Conservation (phyloP, 306 rosid genomes). For the Pyrus bretschneideri region DNA sequence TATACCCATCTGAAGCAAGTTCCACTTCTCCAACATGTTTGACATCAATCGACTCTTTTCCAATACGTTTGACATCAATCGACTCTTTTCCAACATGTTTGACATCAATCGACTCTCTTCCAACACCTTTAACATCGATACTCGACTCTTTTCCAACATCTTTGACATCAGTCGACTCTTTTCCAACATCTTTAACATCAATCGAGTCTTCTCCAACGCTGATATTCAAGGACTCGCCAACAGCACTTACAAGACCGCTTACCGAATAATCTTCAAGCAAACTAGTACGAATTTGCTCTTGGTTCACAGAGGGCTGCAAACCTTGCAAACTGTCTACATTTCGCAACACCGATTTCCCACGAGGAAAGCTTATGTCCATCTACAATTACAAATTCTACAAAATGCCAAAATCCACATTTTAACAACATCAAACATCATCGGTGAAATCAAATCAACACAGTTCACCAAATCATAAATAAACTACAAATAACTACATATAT, state of each 20-base stretch:
- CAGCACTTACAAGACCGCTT: conserved; percentile 32
- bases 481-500: not conserved
- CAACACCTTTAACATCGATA: not conserved
- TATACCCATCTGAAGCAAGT: conserved; percentile 12
- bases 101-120: no score
- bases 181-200: not conserved
- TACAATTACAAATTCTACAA: conserved; percentile 35
- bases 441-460: not conserved
- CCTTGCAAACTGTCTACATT: conserved; percentile 18
- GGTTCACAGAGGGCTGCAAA: conserved; percentile 25
- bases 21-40: conserved; percentile 6
- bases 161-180: not conserved
- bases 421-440: not conserved
- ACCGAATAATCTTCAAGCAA: conserved; percentile 16
- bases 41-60: not conserved
- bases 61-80: not conserved
- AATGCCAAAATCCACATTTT: not conserved
- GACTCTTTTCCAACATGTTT: not conserved
- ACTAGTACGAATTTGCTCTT: conserved; percentile 11
- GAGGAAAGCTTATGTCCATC: conserved; percentile 46
- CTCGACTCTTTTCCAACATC: not conserved
- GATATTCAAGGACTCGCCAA: conserved; percentile 34
- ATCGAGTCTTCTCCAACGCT: not conserved
- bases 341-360: conserved; percentile 21
- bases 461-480: not conserved